Evolutionary conservation across 2,329 filamentous ascomycete species (phyloP).

Genomic region (Malbranchea cinnamomea): DNA sequence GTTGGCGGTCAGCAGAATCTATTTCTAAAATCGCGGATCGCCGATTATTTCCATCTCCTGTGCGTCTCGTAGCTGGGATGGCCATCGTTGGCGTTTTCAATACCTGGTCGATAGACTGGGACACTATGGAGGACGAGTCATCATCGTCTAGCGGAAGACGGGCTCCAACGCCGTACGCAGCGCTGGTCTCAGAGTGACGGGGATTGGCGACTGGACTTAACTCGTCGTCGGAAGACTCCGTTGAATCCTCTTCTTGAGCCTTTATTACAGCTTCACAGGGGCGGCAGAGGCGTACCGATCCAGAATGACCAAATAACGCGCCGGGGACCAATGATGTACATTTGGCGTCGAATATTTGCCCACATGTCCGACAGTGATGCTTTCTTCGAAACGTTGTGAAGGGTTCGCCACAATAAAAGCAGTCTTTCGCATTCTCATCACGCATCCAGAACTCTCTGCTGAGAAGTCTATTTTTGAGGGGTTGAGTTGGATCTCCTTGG

Average conservation of each 20-base stretch:
- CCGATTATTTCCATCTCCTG: constrained; percentile 64
- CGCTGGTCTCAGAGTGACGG: no score
- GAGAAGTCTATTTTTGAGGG: constrained; percentile 64
- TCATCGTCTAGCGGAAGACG: constrained; percentile 30
- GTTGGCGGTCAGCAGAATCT: constrained; percentile 56
- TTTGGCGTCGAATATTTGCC: constrained; percentile 96
- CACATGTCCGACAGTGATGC: constrained; percentile 86
- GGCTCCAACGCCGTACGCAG: constrained; percentile 39
- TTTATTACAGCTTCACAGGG: constrained; percentile 85
- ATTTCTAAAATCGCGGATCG: constrained; percentile 83
- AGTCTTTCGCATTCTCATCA: constrained; percentile 95
- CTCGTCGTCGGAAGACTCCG: constrained; percentile 68
- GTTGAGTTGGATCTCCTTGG: no score
- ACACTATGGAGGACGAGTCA: constrained; percentile 31
- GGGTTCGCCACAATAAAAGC: constrained; percentile 76
- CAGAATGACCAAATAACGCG: constrained; percentile 70
- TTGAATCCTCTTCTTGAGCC: constrained; percentile 77
- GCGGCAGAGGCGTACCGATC: constrained; percentile 78
- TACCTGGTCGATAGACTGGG: constrained; percentile 32
- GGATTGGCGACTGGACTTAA: constrained; percentile 51
- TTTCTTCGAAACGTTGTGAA: constrained; percentile 93
- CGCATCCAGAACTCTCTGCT: constrained; percentile 99
- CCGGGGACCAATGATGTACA: constrained; percentile 88
- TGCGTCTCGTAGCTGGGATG: constrained; percentile 48
- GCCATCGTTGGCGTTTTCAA: constrained; percentile 45